A percentile compares a stretch with the other conserved stretches of the same genome.
Evolutionary conservation across 768 basidiomycete genomes (phyloP).

Genomic region (Xerocomus potaroensis): DNA sequence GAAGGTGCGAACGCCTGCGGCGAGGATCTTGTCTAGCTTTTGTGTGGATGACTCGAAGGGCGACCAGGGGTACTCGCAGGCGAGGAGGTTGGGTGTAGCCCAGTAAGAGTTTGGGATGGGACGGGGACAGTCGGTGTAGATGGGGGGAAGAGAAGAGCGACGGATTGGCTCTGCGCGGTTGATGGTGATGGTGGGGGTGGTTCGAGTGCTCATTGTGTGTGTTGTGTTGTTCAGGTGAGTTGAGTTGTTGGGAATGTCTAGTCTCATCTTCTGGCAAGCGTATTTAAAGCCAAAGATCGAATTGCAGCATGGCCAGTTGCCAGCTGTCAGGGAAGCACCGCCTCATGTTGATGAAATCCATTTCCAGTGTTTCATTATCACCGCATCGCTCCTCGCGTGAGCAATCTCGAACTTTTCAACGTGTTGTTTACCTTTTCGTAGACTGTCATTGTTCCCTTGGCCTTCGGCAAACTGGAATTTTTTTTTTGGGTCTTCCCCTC

Average conservation of each 20-base stretch:
- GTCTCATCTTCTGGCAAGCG: not conserved
- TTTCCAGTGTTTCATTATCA: conserved; percentile 11
- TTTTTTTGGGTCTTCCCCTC: not conserved
- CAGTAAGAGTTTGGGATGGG: conserved; percentile 86
- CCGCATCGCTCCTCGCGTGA: conserved; percentile 11
- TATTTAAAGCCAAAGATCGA: conserved; percentile 18
- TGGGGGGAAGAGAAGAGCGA: conserved; percentile 16
- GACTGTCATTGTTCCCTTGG: no score
- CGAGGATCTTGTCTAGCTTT: conserved; percentile 70
- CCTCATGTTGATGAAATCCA: conserved; percentile 6
- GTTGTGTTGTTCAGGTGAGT: conserved; percentile 6
- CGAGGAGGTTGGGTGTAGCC: conserved; percentile 68
- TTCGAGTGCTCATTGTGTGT: no score
- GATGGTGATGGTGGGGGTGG: not conserved
- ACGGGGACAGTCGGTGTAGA: conserved; percentile 31
- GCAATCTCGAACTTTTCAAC: conserved; percentile 1
- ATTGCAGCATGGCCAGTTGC: no score
- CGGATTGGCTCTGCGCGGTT: no score
- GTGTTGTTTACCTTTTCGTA: no score
- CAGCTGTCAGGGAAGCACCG: not conserved
- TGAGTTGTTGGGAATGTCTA: conserved; percentile 4
- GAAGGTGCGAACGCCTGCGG: conserved; percentile 72
- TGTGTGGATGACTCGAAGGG: conserved; percentile 51
- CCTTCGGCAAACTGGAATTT: not conserved
- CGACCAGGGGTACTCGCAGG: conserved; percentile 80